Base-by-base conservation (phyloP, 2,329 filamentous ascomycete species). In the Kalmusia sp. region DNA sequence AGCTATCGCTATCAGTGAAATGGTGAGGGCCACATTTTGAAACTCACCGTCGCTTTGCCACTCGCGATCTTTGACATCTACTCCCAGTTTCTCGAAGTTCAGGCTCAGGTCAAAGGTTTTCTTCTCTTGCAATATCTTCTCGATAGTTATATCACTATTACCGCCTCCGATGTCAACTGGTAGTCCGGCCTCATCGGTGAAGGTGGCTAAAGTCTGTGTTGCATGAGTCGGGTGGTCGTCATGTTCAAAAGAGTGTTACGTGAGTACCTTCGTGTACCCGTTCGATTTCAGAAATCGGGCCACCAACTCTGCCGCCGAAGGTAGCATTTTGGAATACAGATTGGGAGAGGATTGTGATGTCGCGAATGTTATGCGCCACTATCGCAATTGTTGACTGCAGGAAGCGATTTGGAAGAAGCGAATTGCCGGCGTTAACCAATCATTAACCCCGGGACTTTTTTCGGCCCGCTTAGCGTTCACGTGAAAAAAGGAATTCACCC, bases 91-190 rank as follows among this genome's bases (percentile, higher is more conserved):
- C 63, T 87, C 84, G 55, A 85, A 86, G 3, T 74, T 76, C 22
- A 81, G 66, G 50, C 76, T 83, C 11, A 83, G 66, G 62, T 87
- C 85, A 59, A 83, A 87, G 0, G 73, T 74, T 61, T 77, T 80
- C 72, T 87, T 87, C 70, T 87, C 84, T 43, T 85, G 78, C 6
- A 87, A 73, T n/a, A 87, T 74, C 38, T 79, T 75, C 62, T 87
- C 84, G 47, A 87, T 79, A 2, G 84, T 85, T 67, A 85, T 74
- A 48, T 79, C 75, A 25, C 75, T 74, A 43, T 73, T 75, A 9
- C 70, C 65, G 7, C 58, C 38, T 0, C 81, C 85, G 40, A 76
- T 79, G 70, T 84, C 79, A 15, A 73, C 57, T 11, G 82, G 75
- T 15, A 87, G 73, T 5, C 77, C 80, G 8, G 84, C 82, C 68